These are phyloP conservation scores for Fistulifera pelliculosa DNA, from an alignment of 108 stramenopile species.

Conservation along the genomic window DNA sequence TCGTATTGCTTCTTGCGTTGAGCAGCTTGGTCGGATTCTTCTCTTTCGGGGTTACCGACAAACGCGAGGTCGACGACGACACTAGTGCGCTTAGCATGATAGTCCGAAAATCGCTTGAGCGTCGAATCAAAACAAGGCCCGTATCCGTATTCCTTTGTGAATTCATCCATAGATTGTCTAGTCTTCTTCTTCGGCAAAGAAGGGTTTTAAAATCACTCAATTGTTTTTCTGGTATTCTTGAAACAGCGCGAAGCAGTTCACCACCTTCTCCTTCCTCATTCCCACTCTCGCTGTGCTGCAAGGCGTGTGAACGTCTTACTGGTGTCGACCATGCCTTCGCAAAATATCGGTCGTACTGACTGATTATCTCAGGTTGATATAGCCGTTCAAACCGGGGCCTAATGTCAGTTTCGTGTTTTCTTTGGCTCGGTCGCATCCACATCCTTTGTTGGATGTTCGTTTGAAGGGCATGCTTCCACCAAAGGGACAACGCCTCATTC, in stretches of 20 bases:
- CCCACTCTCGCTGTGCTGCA: conserved; percentile 35
- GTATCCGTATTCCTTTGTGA: conserved; percentile 15
- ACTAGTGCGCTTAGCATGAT: conserved; percentile 10
- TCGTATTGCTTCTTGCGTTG: conserved; percentile 13
- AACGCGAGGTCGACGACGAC: background rate
- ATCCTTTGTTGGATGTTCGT: conserved; percentile 64
- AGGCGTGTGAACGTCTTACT: conserved; percentile 60
- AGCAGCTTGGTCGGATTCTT: background rate
- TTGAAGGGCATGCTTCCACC: conserved; percentile 76
- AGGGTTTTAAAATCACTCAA: no score
- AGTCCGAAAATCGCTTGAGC: conserved; percentile 15
- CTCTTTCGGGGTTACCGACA: background rate
- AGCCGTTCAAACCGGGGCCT: conserved; percentile 64
- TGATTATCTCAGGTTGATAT: conserved; percentile 55
- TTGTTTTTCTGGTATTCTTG: no score
- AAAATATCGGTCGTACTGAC: conserved; percentile 72
- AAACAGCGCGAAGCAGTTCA: no score
- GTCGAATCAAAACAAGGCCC: conserved; percentile 14
- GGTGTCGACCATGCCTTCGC: conserved; percentile 62
- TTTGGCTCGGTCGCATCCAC: conserved; percentile 73
- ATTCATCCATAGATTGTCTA: background rate
- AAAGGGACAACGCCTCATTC: conserved; percentile 48
- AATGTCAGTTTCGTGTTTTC: conserved; percentile 31
- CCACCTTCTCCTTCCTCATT: conserved; percentile 35
- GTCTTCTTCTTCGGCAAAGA: no score